Conservation (phyloP, 2,329 filamentous ascomycete genomes). For the Pseudogymnoascus sp. region DNA sequence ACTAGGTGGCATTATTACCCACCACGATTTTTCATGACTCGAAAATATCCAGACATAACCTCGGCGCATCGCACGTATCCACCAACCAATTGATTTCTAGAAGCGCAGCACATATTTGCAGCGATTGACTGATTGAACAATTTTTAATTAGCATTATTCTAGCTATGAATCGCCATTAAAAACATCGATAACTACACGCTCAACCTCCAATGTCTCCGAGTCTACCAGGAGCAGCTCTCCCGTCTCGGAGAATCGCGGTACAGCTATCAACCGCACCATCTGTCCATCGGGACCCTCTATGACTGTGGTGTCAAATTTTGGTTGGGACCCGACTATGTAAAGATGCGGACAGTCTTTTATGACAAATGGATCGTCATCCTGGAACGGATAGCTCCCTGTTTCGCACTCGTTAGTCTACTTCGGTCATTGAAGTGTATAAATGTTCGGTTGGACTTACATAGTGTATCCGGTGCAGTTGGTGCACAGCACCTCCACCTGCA, state of each 20-base stretch:
- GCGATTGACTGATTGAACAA: neutral
- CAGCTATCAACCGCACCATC: constrained; percentile 66
- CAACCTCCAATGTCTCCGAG: constrained; percentile 73
- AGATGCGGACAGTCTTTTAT: constrained; percentile 79
- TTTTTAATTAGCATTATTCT: constrained; percentile 1
- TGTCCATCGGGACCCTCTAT: constrained; percentile 63
- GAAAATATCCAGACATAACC: neutral
- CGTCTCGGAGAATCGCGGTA: constrained; percentile 74
- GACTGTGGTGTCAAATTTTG: constrained; percentile 63
- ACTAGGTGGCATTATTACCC: neutral
- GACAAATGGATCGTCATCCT: constrained; percentile 86
- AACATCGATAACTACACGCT: constrained; percentile 53
- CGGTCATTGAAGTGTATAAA: neutral
- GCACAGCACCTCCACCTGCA: constrained; percentile 85
- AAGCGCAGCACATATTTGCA: neutral
- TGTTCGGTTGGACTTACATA: constrained; percentile 57
- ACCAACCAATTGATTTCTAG: neutral
- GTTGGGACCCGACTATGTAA: constrained; percentile 83
- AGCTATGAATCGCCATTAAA: constrained; percentile 8
- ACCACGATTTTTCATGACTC: neutral
- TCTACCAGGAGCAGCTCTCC: constrained; percentile 79
- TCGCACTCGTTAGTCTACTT: neutral
- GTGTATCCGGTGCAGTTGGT: constrained; percentile 89
- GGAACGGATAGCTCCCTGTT: constrained; percentile 88
- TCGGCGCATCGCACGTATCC: neutral